phyloP scores from a whole-genome alignment of 345 rosid genomes.

The Schrenkiella parvula region DNA sequence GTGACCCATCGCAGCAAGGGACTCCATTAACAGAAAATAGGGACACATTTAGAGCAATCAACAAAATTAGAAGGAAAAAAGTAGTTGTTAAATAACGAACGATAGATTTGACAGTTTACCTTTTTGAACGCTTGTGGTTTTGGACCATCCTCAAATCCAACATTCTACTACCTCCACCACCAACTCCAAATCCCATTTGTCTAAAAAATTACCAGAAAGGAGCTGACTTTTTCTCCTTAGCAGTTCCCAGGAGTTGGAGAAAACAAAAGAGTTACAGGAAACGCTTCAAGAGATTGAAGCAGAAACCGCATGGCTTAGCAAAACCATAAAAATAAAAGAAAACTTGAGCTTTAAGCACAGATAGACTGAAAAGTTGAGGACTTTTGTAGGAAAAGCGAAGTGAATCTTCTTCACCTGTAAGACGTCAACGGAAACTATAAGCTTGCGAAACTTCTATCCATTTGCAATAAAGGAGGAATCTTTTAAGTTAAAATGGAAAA shows the following conservation, averaged over 20 bases:
- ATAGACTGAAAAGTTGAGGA: constrained; percentile 33
- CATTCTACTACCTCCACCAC: constrained; percentile 43
- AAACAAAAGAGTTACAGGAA: neutral
- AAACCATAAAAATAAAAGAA: neutral
- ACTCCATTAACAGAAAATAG: constrained; percentile 31
- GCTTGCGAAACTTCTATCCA: constrained; percentile 34
- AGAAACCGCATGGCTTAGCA: neutral
- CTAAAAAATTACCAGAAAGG: constrained; percentile 22
- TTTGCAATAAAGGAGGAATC: constrained; percentile 25
- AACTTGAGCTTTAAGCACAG: neutral
- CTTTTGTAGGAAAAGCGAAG: constrained; percentile 46
- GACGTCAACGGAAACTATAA: constrained; percentile 21
- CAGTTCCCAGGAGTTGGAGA: neutral
- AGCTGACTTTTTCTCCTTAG: neutral
- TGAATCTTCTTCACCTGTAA: constrained; percentile 40
- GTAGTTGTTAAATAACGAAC: constrained; percentile 26
- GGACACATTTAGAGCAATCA: constrained; percentile 27
- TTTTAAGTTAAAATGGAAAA: constrained; percentile 47
- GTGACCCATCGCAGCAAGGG: constrained; percentile 17
- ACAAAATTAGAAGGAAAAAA: constrained; percentile 15
- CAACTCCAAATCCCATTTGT: constrained; percentile 53
- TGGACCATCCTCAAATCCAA: constrained; percentile 49
- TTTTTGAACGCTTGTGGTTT: constrained; percentile 80
- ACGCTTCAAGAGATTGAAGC: constrained; percentile 1
- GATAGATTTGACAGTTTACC: constrained; percentile 44